phyloP scores from a whole-genome alignment of 805 yeast genomes.

The Wickerhamiella dianesei region DNA sequence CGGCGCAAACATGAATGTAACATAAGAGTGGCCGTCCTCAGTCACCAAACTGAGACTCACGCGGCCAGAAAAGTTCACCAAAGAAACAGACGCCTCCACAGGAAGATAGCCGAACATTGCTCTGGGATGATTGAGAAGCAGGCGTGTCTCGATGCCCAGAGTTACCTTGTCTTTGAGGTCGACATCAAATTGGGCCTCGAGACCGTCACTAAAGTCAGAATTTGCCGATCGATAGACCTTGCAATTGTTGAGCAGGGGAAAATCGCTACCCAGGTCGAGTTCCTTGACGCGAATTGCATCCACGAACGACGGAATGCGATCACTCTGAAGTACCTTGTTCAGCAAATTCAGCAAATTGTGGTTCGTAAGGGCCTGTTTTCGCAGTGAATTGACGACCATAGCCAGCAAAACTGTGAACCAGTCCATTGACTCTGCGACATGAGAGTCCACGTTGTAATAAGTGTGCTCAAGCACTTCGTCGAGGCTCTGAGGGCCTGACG shows the following conservation, averaged over 20 bases:
- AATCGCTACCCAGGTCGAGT: constrained; percentile 86
- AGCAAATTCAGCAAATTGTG: constrained; percentile 76
- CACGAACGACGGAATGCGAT: constrained; percentile 64
- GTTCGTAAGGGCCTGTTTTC: constrained; percentile 76
- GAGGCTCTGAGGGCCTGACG: constrained; percentile 18
- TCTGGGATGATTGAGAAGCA: constrained; percentile 64
- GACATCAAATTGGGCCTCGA: constrained; percentile 78
- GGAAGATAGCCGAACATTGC: constrained; percentile 81
- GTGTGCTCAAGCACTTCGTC: constrained; percentile 68
- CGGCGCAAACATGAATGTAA: constrained; percentile 82
- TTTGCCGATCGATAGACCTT: constrained; percentile 34
- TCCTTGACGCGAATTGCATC: constrained; percentile 71
- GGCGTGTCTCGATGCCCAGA: constrained; percentile 62
- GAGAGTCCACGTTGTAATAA: constrained; percentile 78
- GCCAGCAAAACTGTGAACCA: constrained; percentile 95
- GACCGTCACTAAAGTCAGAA: constrained; percentile 18
- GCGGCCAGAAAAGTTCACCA: constrained; percentile 84
- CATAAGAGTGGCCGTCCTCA: constrained; percentile 36
- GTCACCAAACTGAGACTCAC: constrained; percentile 49
- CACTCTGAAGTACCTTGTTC: constrained; percentile 46
- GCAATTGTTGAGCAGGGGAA: constrained; percentile 90
- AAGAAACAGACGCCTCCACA: constrained; percentile 67
- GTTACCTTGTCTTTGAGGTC: constrained; percentile 75
- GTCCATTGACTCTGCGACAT: constrained; percentile 80
- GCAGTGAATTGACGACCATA: constrained; percentile 71